Evolutionary conservation across 768 basidiomycete species (phyloP), one percentile per base, ranked within the genome.

Genomic region (Mycena metata): DNA sequence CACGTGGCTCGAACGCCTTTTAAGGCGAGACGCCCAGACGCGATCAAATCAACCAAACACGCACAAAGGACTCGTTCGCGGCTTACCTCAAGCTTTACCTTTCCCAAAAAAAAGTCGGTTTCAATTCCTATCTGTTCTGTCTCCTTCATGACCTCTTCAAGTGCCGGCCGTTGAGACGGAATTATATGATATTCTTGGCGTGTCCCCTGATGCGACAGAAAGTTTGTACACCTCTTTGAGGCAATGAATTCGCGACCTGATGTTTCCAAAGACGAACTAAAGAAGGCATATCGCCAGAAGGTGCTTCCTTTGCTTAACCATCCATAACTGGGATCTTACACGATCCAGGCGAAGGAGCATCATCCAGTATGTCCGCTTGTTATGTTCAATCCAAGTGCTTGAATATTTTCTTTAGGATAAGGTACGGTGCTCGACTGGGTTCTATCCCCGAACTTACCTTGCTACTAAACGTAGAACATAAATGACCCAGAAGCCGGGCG

Each of bases 271-370:
- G 94, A 85, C 71, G 95, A 98, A 70, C 95, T 98, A 74, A 96
- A 96, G 81, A 94, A 93, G 76, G 96, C 96, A 17, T 98, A 98
- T 77, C 91, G 92, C 77, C 93, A 89, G 83, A 96, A 96, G 90
- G 95, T 94, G 82, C 73, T 74, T 77, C 39, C 36, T 41, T 41
- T 69, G 49, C 66, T 60, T 58, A 70, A 63, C 57, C 51, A 35
- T 70, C 49, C 62, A 46, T 62, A n/a, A 74, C 41, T 42, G 60
- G 49, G 68, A 70, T 70, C 74, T 70, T 24, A 70, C 75, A 67
- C 65, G 59, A 35, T 47, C 5, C 74, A 96, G 92, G 95, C 95
- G 36, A 95, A 91, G 76, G 89, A 94, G 76, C 91, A 94, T 71
- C 95, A 96, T 78, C 95, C 95, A 49, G 94, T 95, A 79, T 76